A percentile compares a stretch with the other conserved stretches of the same genome.
Evolutionary conservation across 768 basidiomycete genomes (phyloP).

Genomic region (Mycena vitilis): DNA sequence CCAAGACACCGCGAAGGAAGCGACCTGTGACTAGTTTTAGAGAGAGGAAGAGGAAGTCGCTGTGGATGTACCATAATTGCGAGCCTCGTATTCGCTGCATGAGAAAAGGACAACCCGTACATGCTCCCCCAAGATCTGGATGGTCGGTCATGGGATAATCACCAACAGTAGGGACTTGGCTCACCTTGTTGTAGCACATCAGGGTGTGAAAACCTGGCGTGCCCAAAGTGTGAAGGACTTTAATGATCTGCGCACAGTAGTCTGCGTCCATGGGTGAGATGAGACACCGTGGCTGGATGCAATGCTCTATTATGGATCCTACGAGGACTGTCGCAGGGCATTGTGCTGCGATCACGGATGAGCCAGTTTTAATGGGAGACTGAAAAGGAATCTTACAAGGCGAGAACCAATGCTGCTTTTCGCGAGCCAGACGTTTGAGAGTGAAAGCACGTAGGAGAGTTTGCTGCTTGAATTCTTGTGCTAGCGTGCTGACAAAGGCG

Average conservation of each 20-base stretch:
- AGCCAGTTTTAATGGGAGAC: constrained; percentile 4
- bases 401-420: constrained; percentile 88
- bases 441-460: constrained; percentile 78
- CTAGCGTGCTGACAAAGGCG: constrained; percentile 65
- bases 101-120: constrained; percentile 89
- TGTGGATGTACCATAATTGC: constrained; percentile 81
- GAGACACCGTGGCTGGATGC: constrained; percentile 91
- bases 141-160: constrained; percentile 12
- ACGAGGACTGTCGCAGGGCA: constrained; percentile 62
- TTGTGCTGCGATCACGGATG: constrained; percentile 46
- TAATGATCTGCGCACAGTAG: constrained; percentile 92
- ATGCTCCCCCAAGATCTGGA: constrained; percentile 87
- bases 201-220: constrained; percentile 91
- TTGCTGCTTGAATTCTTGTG: constrained; percentile 82
- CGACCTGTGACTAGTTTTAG: constrained; percentile 65
- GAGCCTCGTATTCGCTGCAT: constrained; percentile 95
- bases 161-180: constrained; percentile 25
- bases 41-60: neutral
- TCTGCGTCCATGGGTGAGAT: constrained; percentile 98
- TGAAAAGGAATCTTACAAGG: constrained; percentile 54
- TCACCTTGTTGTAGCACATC: constrained; percentile 84
- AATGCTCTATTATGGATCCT: constrained; percentile 83
- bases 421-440: constrained; percentile 78
- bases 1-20: constrained; percentile 83
- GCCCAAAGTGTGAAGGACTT: constrained; percentile 87